Percentiles rank a stretch among this genome's conserved stretches.
phyloP scores from a whole-genome alignment of 2,329 filamentous ascomycete genomes.

The Colletotrichum tofieldiae region DNA sequence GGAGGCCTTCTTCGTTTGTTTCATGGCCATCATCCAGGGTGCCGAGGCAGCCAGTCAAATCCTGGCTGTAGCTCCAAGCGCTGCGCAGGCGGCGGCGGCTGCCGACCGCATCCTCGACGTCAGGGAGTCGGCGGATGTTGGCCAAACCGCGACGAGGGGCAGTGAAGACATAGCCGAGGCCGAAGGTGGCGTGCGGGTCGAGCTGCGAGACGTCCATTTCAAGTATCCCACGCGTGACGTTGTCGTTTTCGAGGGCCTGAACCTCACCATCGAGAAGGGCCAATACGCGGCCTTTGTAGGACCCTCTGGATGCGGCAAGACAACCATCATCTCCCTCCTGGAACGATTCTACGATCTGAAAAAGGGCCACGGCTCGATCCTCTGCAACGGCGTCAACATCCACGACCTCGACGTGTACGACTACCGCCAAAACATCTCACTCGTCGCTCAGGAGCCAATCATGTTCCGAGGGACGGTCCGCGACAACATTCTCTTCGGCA shows the following conservation, averaged over 20 bases:
- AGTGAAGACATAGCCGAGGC: constrained; percentile 45
- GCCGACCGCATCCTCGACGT: constrained; percentile 73
- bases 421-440: constrained; percentile 61
- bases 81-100: constrained; percentile 71
- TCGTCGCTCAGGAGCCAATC: constrained; percentile 68
- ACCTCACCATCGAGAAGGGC: constrained; percentile 53
- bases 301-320: constrained; percentile 65
- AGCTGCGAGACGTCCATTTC: constrained; percentile 46
- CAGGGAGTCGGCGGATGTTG: constrained; percentile 59
- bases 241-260: constrained; percentile 46
- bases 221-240: constrained; percentile 46
- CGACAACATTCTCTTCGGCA: constrained; percentile 63
- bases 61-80: constrained; percentile 77
- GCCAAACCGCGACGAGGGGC: constrained; percentile 48
- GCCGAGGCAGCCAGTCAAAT: constrained; percentile 78
- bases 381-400: constrained; percentile 55
- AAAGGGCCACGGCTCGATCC: constrained; percentile 60
- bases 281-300: constrained; percentile 64
- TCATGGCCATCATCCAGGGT: constrained; percentile 78
- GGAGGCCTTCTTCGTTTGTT: constrained; percentile 70
- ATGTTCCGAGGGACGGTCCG: constrained; percentile 65
- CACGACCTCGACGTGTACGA: constrained; percentile 54
- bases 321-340: constrained; percentile 67
- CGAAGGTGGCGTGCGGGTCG: constrained; percentile 42
- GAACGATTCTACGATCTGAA: constrained; percentile 69